These are phyloP conservation scores for Breynia disticha DNA, from an alignment of 441 rosid genomes.

Conservation along the genomic window DNA sequence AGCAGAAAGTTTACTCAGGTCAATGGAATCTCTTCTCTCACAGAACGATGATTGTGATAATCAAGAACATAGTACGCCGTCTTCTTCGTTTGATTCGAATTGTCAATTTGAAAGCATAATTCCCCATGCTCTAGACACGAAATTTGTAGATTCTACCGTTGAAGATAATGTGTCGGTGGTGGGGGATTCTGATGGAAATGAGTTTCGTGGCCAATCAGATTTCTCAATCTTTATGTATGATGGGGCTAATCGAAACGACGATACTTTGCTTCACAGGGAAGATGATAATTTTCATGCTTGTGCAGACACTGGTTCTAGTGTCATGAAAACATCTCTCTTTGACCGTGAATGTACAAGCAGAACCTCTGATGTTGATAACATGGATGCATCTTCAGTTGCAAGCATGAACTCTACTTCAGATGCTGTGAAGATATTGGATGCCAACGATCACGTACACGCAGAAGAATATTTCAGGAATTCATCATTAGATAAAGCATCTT, in stretches of 20 bases:
- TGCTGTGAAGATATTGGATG: conserved; percentile 11
- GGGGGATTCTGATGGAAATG: conserved; percentile 13
- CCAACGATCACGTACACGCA: conserved; percentile 12
- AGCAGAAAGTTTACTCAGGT: conserved; percentile 6
- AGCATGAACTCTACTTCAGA: conserved; percentile 11
- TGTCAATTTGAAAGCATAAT: conserved; percentile 6
- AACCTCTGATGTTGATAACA: conserved; percentile 8
- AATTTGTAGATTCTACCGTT: not conserved
- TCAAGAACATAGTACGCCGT: conserved; percentile 6
- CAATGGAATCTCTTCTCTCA: conserved; percentile 7
- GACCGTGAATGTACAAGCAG: conserved; percentile 12
- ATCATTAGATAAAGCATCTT: conserved; percentile 3
- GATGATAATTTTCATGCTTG: not conserved
- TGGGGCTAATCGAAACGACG: not conserved
- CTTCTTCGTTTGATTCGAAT: conserved; percentile 12
- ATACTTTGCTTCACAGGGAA: conserved; percentile 9
- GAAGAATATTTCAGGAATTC: conserved; percentile 6
- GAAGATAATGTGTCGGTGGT: conserved; percentile 12
- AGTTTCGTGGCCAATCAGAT: conserved; percentile 1
- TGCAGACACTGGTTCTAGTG: conserved; percentile 5
- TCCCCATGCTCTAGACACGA: not conserved
- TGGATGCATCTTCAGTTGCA: conserved; percentile 17
- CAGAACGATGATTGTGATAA: conserved; percentile 14
- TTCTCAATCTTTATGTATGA: not conserved
- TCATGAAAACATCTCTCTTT: conserved; percentile 4